A percentile compares a stretch with the other conserved stretches of the same genome.
Evolutionary conservation across 2,329 filamentous ascomycete genomes (phyloP).

Genomic region (Nannizziopsis barbatae): DNA sequence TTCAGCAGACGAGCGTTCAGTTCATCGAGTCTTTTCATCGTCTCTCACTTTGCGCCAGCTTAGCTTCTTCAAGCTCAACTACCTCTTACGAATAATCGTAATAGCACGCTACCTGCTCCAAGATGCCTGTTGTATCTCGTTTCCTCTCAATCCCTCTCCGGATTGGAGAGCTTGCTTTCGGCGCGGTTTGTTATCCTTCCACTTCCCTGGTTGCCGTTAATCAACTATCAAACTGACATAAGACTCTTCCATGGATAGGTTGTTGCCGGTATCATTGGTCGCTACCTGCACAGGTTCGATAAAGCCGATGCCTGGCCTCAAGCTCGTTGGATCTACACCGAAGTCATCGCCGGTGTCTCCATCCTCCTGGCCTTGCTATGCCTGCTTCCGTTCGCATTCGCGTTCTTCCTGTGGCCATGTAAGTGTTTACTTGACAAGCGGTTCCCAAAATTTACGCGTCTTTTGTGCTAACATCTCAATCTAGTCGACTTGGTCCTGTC

Average conservation of each 20-base stretch:
- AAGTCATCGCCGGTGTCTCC: conserved; percentile 57
- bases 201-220: too few relatives aligned
- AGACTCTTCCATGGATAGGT: conserved; percentile 23
- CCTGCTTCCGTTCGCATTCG: conserved; percentile 57
- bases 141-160: conserved; percentile 49
- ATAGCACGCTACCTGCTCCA: conserved; percentile 6
- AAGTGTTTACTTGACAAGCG: conserved; percentile 14
- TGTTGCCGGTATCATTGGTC: conserved; percentile 57
- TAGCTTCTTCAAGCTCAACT: background rate
- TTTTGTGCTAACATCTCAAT: background rate
- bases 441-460: background rate
- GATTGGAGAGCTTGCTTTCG: conserved; percentile 55
- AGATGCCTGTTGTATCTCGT: conserved; percentile 44
- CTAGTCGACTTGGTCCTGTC: conserved; percentile 56
- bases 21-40: too few relatives aligned
- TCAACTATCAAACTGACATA: too few relatives aligned
- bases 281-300: conserved; percentile 48
- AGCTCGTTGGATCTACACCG: conserved; percentile 62
- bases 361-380: conserved; percentile 60
- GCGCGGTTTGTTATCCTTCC: conserved; percentile 42
- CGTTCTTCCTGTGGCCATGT: conserved; percentile 57
- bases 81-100: background rate
- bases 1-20: too few relatives aligned
- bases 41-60: background rate
- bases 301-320: conserved; percentile 43